Evolutionary conservation across 139 green algal species (phyloP).

Genomic region (Microglena sp.): DNA sequence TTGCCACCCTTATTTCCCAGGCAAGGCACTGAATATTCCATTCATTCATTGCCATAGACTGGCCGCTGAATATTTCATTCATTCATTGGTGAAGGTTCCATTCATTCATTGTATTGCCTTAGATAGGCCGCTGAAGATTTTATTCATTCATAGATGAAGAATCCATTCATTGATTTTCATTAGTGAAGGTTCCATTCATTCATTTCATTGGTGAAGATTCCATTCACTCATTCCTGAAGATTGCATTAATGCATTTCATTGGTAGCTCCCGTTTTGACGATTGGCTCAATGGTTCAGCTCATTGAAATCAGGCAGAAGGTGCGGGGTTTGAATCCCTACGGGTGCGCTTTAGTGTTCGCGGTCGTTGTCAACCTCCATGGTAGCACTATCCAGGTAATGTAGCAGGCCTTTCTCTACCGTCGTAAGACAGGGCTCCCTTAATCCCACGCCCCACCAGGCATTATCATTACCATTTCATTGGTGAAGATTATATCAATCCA

Average conservation of each 20-base stretch:
- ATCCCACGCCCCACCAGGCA: too few species aligned
- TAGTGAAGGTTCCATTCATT: neutral
- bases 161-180: neutral
- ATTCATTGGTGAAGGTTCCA: neutral
- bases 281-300: too few species aligned
- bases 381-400: too few species aligned
- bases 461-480: neutral
- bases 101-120: neutral
- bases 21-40: conserved; percentile 12
- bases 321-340: too few species aligned
- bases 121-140: neutral
- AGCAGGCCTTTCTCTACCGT: too few species aligned
- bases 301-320: too few species aligned
- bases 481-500: too few species aligned
- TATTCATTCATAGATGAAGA: neutral
- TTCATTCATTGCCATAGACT: neutral
- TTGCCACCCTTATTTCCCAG: conserved; percentile 49
- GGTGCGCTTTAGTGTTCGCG: too few species aligned
- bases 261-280: neutral
- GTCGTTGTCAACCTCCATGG: too few species aligned
- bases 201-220: neutral
- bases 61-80: neutral
- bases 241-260: neutral
- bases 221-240: neutral
- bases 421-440: too few species aligned